Evolutionary conservation across 2,329 filamentous ascomycete genomes (phyloP).

Genomic region (Trichophyton equinum): DNA sequence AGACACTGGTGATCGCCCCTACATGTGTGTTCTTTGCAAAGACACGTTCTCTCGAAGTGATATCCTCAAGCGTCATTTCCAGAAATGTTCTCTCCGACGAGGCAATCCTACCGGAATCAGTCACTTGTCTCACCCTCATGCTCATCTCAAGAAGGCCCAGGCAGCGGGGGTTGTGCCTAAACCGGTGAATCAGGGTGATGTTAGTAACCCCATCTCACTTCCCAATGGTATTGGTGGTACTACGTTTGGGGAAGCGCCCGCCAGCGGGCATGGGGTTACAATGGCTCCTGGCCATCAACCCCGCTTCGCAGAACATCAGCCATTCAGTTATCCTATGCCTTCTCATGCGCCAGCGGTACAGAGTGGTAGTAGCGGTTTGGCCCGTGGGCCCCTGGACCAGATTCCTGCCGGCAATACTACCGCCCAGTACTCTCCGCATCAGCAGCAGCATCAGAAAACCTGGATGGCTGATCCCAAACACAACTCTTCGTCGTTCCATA

Average conservation of each 20-base stretch:
- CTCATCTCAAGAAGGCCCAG: constrained; percentile 65
- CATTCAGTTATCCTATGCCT: constrained; percentile 32
- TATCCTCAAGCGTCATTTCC: constrained; percentile 96
- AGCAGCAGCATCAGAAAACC: constrained; percentile 28
- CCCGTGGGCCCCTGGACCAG: constrained; percentile 25
- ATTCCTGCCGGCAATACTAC: background rate
- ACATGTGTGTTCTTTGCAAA: constrained; percentile 95
- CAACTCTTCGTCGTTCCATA: constrained; percentile 27
- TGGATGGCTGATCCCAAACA: constrained; percentile 36
- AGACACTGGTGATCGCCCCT: constrained; percentile 97
- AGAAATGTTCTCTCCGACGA: constrained; percentile 93
- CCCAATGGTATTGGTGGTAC: constrained; percentile 32
- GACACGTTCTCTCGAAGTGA: constrained; percentile 97
- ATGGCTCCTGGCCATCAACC: constrained; percentile 27
- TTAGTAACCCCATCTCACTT: constrained; percentile 33
- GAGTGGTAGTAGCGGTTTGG: constrained; percentile 27
- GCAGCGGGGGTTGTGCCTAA: constrained; percentile 32
- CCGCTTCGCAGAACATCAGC: constrained; percentile 31
- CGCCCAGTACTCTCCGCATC: constrained; percentile 23
- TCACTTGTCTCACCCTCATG: constrained; percentile 84
- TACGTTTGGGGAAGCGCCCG: constrained; percentile 31
- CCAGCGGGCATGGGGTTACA: constrained; percentile 28
- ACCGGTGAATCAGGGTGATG: constrained; percentile 31
- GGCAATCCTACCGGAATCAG: constrained; percentile 92
- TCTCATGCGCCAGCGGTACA: constrained; percentile 13